Conservation (phyloP, 1,284 basidiomycete species). For the Farysia itapuensis region DNA sequence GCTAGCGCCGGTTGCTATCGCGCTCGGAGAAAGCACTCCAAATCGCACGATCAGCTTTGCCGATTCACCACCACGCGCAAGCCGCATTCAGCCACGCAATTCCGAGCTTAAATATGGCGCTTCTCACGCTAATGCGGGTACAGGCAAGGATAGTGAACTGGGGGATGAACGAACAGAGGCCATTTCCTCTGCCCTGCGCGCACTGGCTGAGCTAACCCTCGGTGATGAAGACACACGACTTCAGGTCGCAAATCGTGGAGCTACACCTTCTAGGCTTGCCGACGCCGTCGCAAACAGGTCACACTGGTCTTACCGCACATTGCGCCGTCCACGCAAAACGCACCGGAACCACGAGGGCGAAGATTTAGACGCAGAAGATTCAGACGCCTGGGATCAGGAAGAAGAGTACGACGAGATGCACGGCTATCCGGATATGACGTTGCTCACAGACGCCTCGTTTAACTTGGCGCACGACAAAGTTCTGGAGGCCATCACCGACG, state of each 20-base stretch:
- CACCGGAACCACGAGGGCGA: constrained; percentile 2
- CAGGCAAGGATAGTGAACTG: no score
- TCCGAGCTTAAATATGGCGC: no score
- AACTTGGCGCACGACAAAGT: constrained; percentile 85
- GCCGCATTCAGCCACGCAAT: no score
- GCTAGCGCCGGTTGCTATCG: no score
- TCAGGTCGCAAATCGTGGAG: background rate
- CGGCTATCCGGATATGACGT: constrained; percentile 36
- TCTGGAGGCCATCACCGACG: constrained; percentile 88
- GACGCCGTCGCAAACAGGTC: constrained; percentile 18
- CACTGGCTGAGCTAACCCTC: constrained; percentile 32
- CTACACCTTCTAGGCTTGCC: constrained; percentile 7
- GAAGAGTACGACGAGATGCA: constrained; percentile 37
- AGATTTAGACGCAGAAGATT: background rate
- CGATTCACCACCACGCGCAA: constrained; percentile 14
- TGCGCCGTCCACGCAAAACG: constrained; percentile 19
- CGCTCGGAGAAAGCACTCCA: no score
- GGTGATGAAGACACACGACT: constrained; percentile 5
- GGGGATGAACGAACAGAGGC: constrained; percentile 21
- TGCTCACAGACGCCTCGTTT: constrained; percentile 86
- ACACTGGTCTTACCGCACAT: constrained; percentile 29
- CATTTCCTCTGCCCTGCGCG: constrained; percentile 19
- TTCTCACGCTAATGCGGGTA: no score
- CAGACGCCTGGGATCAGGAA: constrained; percentile 2
- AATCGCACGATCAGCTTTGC: constrained; percentile 38